A percentile compares a stretch with the other conserved stretches of the same genome.
phyloP scores from a whole-genome alignment of 108 stramenopile genomes.

The Ochromonas danica region DNA sequence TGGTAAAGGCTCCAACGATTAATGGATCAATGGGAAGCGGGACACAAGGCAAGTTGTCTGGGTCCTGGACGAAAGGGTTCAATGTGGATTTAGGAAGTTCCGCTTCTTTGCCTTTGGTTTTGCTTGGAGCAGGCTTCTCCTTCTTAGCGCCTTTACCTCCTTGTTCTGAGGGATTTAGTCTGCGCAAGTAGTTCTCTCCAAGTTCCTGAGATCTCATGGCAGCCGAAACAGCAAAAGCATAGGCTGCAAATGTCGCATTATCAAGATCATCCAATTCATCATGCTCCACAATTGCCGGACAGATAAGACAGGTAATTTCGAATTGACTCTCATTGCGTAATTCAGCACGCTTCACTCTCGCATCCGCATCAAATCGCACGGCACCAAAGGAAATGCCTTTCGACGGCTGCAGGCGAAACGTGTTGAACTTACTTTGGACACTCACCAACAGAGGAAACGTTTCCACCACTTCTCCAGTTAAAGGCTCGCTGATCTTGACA shows the following conservation, averaged over 20 bases:
- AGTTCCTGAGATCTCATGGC: constrained; percentile 41
- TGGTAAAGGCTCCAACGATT: constrained; percentile 23
- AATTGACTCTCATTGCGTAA: constrained; percentile 60
- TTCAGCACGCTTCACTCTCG: constrained; percentile 45
- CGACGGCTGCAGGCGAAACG: constrained; percentile 54
- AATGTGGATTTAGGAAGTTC: constrained; percentile 3
- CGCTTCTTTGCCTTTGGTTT: constrained; percentile 6
- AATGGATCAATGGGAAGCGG: constrained; percentile 25
- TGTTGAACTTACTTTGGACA: constrained; percentile 44
- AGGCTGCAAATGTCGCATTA: background rate
- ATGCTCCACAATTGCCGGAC: constrained; percentile 31
- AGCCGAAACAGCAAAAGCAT: constrained; percentile 42
- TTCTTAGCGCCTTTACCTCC: constrained; percentile 27
- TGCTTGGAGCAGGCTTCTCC: background rate
- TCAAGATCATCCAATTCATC: constrained; percentile 31
- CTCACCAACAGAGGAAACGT: constrained; percentile 49
- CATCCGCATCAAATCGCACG: constrained; percentile 51
- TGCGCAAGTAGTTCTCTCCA: constrained; percentile 16
- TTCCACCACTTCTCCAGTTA: constrained; percentile 60
- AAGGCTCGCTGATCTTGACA: constrained; percentile 56
- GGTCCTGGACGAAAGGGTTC: constrained; percentile 16
- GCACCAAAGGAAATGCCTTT: constrained; percentile 61
- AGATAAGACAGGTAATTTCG: constrained; percentile 46
- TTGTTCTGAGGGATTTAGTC: background rate
- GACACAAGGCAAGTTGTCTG: constrained; percentile 12